Conservation (phyloP, 2,329 filamentous ascomycete species). For the Colletotrichum salicis region DNA sequence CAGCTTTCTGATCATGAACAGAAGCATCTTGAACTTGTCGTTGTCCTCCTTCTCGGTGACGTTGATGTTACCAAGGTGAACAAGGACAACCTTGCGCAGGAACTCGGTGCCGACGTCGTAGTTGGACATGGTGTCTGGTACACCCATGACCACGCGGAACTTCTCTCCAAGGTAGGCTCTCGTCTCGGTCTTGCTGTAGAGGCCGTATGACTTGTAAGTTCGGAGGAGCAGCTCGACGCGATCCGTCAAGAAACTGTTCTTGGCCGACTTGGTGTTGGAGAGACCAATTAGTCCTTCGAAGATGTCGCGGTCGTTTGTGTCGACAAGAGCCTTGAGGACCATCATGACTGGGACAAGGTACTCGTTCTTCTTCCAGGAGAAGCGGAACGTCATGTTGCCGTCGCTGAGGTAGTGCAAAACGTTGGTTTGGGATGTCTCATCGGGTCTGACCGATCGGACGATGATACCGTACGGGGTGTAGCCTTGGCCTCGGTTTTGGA, state of each 20-base stretch:
- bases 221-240: conserved; percentile 90
- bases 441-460: conserved; percentile 91
- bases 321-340: conserved; percentile 92
- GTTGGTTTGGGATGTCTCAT: conserved; percentile 98
- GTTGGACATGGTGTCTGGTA: conserved; percentile 85
- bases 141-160: conserved; percentile 87
- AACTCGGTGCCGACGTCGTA: conserved; percentile 94
- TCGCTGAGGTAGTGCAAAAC: conserved; percentile 95
- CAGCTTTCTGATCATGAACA: conserved; percentile 97
- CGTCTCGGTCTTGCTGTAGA: conserved; percentile 85
- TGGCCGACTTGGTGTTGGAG: conserved; percentile 77
- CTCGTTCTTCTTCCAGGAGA: conserved; percentile 98
- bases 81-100: conserved; percentile 86
- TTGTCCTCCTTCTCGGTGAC: conserved; percentile 85
- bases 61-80: conserved; percentile 87
- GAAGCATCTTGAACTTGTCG: conserved; percentile 92
- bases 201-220: conserved; percentile 90
- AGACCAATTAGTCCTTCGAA: conserved; percentile 92
- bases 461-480: conserved; percentile 94
- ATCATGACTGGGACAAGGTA: conserved; percentile 97
- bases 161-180: conserved; percentile 89
- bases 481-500: conserved; percentile 83
- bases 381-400: conserved; percentile 95
- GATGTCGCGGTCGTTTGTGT: conserved; percentile 96
- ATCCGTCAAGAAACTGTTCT: conserved; percentile 94